phyloP scores from a whole-genome alignment of 2,329 filamentous ascomycete genomes.

The Emmonsiellopsis sp. region DNA sequence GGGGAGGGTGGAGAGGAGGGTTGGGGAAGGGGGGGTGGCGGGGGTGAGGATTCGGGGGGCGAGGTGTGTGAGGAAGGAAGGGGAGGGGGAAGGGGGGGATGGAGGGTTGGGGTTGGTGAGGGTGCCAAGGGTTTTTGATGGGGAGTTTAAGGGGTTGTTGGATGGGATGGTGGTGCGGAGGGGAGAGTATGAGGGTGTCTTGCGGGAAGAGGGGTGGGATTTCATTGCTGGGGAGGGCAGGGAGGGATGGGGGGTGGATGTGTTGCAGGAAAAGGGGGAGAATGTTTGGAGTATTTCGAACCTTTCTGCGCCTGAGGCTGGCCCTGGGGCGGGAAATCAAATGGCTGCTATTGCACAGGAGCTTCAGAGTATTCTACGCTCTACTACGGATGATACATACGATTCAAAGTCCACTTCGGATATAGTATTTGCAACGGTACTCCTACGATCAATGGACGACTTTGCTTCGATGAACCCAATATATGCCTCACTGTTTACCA shows the following conservation, averaged over 20 bases:
- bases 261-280: conserved; percentile 14
- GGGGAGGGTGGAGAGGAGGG: conserved; percentile 43
- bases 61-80: conserved; percentile 41
- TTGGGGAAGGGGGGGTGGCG: conserved; percentile 67
- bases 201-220: neutral
- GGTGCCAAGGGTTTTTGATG: conserved; percentile 59
- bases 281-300: conserved; percentile 28
- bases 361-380: conserved; percentile 11
- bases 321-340: conserved; percentile 30
- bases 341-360: conserved; percentile 26
- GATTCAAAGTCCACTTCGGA: conserved; percentile 22
- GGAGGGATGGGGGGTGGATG: conserved; percentile 7
- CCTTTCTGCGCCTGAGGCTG: conserved; percentile 29
- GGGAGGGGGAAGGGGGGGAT: conserved; percentile 11
- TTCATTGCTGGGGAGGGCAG: neutral
- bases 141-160: conserved; percentile 42
- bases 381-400: neutral
- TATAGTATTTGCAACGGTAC: conserved; percentile 46
- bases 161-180: conserved; percentile 9
- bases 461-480: conserved; percentile 66
- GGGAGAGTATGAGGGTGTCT: neutral
- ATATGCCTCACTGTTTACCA: conserved; percentile 65
- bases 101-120: conserved; percentile 18
- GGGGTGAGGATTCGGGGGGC: conserved; percentile 57
- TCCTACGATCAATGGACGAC: conserved; percentile 70